Conservation (phyloP, 2,329 filamentous ascomycete genomes). For the Scedosporium dehoogii region DNA sequence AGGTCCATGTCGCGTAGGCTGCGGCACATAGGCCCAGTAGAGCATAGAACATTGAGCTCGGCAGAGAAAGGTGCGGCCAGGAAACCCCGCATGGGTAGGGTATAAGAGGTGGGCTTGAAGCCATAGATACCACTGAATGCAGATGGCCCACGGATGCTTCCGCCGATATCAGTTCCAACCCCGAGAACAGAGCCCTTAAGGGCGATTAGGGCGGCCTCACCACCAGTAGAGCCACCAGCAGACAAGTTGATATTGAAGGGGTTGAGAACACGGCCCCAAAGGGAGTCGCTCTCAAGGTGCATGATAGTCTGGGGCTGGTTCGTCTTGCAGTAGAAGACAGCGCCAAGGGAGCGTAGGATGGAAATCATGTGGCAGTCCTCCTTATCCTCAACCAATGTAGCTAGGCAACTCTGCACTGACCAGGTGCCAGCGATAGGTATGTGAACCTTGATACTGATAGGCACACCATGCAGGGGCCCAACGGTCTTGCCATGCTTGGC, state of each 20-base stretch:
- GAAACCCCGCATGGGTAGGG: slow-evolving; percentile 2
- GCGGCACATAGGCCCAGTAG: slow-evolving; percentile 22
- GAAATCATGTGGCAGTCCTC: slow-evolving; percentile 50
- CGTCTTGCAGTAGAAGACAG: slow-evolving; percentile 47
- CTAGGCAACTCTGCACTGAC: slow-evolving; percentile 40
- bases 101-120: slow-evolving; percentile 43
- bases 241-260: slow-evolving; percentile 35
- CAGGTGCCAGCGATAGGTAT: slow-evolving; percentile 44
- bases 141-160: slow-evolving; percentile 42
- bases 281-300: slow-evolving; percentile 55
- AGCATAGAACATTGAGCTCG: slow-evolving; percentile 24
- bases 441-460: slow-evolving; percentile 46
- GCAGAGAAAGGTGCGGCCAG: slow-evolving; percentile 7
- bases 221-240: slow-evolving; percentile 28
- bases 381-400: slow-evolving; percentile 36
- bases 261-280: slow-evolving; percentile 53
- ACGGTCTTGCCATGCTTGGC: slow-evolving; percentile 27
- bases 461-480: slow-evolving; percentile 48
- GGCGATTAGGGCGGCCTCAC: slow-evolving; percentile 53
- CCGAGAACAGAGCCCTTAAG: slow-evolving; percentile 50
- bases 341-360: slow-evolving; percentile 36
- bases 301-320: slow-evolving; percentile 55
- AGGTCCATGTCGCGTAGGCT: slow-evolving; percentile 24
- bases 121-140: slow-evolving; percentile 49
- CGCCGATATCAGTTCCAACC: slow-evolving; percentile 54